Base-by-base conservation (phyloP, 176 grass and related monocot genomes). In the Cenchrus americanus region DNA sequence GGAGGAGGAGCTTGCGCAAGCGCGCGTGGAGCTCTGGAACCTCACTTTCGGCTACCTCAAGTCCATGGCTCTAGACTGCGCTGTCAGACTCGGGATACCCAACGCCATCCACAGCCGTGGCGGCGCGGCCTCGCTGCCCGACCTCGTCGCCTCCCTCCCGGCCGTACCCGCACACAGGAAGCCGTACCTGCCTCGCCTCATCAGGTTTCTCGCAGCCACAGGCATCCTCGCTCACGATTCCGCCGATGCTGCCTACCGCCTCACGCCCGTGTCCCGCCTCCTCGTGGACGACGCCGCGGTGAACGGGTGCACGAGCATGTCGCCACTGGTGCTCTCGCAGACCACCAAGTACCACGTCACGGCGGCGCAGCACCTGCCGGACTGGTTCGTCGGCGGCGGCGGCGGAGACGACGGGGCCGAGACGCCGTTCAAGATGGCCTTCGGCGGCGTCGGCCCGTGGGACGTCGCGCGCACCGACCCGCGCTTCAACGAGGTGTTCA, bases 51-150 rank as follows among this genome's bases (percentile, higher is more conserved):
- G 79, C 26, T 82, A 75, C 48, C 24, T 82, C 37, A 82, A 81
- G 51, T 85, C 84, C 42, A 86, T 85, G 73, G 80, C 73, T 4
- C 66, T 94, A 18, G 75, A 70, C 32, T 92, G 87, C 50, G 87
- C 87, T 2, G 3, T 94, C 10, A 75, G 85, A 14, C 87, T 94
- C 4, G 89, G 89, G 5, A 83, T 94, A 22, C 74, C 87, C 11
- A 80, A 76, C 32, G 71, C 80, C 79, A 77, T 94, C 44, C 62
- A 79, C 32, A 7, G 40, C 17, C 0, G 14, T 34, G 84, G 89
- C 21, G 63, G 82, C 17, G 34, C 34, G 4, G 34, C 34, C 34
- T 37, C 34, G 34, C 34, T 37, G 34, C 34, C 34, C 34, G 34
- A 18, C 72, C 30, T 70, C 83, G 53, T 75, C 87, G 19, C 44